A percentile compares a stretch with the other conserved stretches of the same genome.
phyloP scores from a whole-genome alignment of 225 moss, liverwort and hornwort genomes.

The Sphagnum contortum region DNA sequence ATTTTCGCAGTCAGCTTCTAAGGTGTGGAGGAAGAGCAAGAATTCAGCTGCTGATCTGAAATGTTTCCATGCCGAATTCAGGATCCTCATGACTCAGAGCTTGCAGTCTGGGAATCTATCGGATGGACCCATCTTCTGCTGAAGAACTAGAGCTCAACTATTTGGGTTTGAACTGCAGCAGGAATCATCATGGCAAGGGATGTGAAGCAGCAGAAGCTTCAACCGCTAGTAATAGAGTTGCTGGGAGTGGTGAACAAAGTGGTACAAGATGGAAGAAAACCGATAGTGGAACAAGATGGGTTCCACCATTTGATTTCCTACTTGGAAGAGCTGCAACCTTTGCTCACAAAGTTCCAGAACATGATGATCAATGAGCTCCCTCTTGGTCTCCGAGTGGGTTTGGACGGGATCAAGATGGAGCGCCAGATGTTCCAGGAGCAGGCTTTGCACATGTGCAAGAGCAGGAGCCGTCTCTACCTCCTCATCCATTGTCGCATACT shows the following conservation, averaged over 20 bases:
- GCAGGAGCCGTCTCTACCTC: constrained; percentile 7
- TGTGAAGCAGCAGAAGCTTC: too few relatives aligned
- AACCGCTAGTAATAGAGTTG: not conserved
- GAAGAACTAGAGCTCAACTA: too few relatives aligned
- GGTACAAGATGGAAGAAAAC: not conserved
- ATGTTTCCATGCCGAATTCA: too few relatives aligned
- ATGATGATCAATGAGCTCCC: not conserved
- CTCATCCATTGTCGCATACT: constrained; percentile 2
- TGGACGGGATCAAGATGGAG: constrained; percentile 2
- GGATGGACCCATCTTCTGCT: too few relatives aligned
- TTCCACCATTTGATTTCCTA: not conserved
- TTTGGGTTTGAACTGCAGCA: too few relatives aligned
- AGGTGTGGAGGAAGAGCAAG: too few relatives aligned
- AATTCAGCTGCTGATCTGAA: too few relatives aligned
- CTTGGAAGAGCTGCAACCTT: not conserved
- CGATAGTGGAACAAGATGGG: not conserved
- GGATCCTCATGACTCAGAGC: too few relatives aligned
- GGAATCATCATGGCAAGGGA: too few relatives aligned
- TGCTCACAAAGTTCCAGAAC: not conserved
- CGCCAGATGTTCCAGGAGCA: not conserved
- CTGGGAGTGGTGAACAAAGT: not conserved
- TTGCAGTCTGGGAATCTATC: too few relatives aligned
- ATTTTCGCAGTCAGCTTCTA: too few relatives aligned
- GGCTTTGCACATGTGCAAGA: not conserved
- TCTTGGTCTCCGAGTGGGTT: not conserved